Conservation (phyloP, 768 basidiomycete species). For the Steccherinum ochraceum region DNA sequence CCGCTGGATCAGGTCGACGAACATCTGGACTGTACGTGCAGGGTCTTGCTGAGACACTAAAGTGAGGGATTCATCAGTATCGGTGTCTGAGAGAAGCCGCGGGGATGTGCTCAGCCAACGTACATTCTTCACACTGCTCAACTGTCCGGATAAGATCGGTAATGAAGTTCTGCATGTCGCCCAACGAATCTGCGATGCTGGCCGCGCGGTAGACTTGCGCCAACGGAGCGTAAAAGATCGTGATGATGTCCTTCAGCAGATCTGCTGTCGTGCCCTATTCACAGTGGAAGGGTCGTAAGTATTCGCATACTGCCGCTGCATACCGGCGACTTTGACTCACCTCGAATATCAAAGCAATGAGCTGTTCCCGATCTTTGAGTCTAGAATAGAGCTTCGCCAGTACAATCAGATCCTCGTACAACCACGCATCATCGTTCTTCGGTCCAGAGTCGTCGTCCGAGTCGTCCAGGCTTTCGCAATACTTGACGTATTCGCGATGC, state of each 20-base stretch:
- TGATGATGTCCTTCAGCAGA: slow-evolving; percentile 94
- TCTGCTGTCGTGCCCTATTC: slow-evolving; percentile 93
- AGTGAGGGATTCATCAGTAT: background rate
- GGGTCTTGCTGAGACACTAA: slow-evolving; percentile 82
- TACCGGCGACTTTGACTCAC: slow-evolving; percentile 34
- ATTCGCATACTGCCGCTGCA: background rate
- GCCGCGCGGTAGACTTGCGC: slow-evolving; percentile 98
- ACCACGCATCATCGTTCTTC: slow-evolving; percentile 91
- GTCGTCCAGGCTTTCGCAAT: slow-evolving; percentile 56
- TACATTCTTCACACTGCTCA: slow-evolving; percentile 84
- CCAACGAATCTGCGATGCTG: slow-evolving; percentile 89
- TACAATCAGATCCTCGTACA: slow-evolving; percentile 86
- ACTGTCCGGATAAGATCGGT: slow-evolving; percentile 94
- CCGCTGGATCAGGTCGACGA: slow-evolving; percentile 87
- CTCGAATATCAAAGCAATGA: slow-evolving; percentile 94
- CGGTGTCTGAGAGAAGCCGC: background rate
- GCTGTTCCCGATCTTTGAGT: slow-evolving; percentile 81
- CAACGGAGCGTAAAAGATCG: slow-evolving; percentile 95
- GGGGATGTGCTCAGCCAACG: slow-evolving; percentile 24
- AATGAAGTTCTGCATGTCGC: slow-evolving; percentile 89
- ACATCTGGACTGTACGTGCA: slow-evolving; percentile 79
- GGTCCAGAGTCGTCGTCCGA: slow-evolving; percentile 95
- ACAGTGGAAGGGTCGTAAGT: no score
- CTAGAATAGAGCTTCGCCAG: slow-evolving; percentile 73
- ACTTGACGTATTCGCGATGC: slow-evolving; percentile 65